Conservation (phyloP, 2,329 filamentous ascomycete species). For the Knoxdaviesia capensis region DNA sequence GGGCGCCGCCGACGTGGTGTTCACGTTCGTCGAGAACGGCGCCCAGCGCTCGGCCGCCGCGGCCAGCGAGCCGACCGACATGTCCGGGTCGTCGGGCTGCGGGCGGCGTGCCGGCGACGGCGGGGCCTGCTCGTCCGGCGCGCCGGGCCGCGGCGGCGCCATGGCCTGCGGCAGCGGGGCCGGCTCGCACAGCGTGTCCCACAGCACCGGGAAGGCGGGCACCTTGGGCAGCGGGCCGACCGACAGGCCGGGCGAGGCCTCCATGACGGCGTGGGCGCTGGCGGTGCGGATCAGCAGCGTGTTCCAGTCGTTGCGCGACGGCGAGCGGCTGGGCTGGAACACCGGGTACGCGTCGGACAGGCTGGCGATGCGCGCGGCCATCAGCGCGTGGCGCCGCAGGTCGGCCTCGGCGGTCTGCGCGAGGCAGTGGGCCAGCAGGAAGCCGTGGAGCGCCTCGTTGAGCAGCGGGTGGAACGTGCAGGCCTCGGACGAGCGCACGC, state of each 20-base stretch:
- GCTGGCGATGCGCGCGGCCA: conserved; percentile 55
- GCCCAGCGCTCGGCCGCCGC: no score
- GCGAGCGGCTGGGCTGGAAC: conserved; percentile 52
- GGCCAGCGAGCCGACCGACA: no score
- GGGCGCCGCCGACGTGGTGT: no score
- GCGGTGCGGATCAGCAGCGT: no score
- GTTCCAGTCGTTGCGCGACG: conserved; percentile 64
- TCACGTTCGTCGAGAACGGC: no score
- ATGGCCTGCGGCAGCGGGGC: conserved; percentile 29
- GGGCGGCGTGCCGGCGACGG: no score
- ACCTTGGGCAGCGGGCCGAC: no score
- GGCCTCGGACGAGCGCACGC: conserved; percentile 25
- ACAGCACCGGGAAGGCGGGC: conserved; percentile 20
- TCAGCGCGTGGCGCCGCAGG: conserved; percentile 59
- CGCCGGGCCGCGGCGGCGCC: no score
- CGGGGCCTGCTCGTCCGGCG: no score
- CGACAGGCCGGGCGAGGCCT: conserved; percentile 24
- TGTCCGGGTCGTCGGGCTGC: no score
- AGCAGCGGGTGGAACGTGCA: conserved; percentile 68
- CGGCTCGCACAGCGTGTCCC: conserved; percentile 52
- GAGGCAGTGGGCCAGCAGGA: conserved; percentile 62
- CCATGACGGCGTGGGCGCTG: conserved; percentile 1
- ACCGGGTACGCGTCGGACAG: conserved; percentile 65
- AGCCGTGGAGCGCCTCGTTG: conserved; percentile 56
- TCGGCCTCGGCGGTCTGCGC: conserved; percentile 62